Conservation (phyloP, 768 basidiomycete genomes). For the Rhizopogon roseolus region DNA sequence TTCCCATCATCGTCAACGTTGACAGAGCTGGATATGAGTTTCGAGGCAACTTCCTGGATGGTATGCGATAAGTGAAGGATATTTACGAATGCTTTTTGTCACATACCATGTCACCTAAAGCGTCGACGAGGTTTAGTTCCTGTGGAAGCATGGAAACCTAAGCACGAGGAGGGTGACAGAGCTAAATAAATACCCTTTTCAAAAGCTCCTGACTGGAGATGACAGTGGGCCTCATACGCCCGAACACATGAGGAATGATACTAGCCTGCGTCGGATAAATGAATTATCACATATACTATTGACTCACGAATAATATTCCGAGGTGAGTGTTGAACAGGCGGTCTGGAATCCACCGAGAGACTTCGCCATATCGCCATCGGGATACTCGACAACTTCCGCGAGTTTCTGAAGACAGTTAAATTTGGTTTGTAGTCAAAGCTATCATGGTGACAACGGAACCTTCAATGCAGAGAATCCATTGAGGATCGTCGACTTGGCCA, state of each 20-base stretch:
- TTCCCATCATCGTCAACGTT: constrained; percentile 38
- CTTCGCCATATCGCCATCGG: constrained; percentile 33
- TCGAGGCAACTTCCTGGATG: constrained; percentile 51
- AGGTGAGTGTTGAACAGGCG: constrained; percentile 45
- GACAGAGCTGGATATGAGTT: constrained; percentile 41
- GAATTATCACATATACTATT: neutral
- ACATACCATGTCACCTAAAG: constrained; percentile 57
- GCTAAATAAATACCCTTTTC: constrained; percentile 31
- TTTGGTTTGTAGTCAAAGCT: neutral
- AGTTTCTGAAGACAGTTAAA: constrained; percentile 28
- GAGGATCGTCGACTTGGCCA: constrained; percentile 56
- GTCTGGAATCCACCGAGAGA: constrained; percentile 30
- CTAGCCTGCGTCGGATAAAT: constrained; percentile 19
- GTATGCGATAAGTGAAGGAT: neutral
- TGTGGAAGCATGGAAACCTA: constrained; percentile 11
- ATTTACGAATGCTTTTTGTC: neutral
- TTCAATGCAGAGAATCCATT: constrained; percentile 57
- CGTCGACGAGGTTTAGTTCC: constrained; percentile 62
- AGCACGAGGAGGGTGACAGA: neutral
- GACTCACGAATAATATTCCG: constrained; percentile 53
- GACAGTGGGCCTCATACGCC: constrained; percentile 39
- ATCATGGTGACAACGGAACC: constrained; percentile 20
- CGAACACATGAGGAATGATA: constrained; percentile 62
- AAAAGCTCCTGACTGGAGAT: constrained; percentile 35
- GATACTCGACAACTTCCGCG: constrained; percentile 48